These are phyloP conservation scores for Penicillium lividum DNA, from an alignment of 495 filamentous ascomycete genomes.

Conservation along the genomic window DNA sequence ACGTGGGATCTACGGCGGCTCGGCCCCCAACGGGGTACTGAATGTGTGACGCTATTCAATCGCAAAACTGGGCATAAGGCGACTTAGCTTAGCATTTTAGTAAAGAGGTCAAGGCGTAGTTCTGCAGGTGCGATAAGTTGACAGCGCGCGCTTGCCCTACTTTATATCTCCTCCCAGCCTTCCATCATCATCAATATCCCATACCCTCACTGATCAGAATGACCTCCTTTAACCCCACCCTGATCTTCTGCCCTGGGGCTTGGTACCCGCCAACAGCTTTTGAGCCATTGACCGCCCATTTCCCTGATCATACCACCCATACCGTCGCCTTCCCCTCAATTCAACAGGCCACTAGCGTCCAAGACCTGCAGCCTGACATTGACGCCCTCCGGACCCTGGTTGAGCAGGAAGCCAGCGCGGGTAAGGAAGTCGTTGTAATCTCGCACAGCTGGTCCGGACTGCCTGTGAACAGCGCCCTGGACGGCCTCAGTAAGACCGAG, in stretches of 20 bases:
- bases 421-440: slow-evolving; percentile 39
- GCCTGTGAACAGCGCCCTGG: slow-evolving; percentile 49
- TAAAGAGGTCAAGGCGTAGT: no score
- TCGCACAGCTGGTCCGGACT: slow-evolving; percentile 53
- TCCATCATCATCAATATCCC: not conserved
- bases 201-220: slow-evolving; percentile 4
- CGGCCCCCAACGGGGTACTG: no score
- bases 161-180: not conserved
- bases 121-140: not conserved
- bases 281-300: slow-evolving; percentile 26
- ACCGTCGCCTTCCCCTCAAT: slow-evolving; percentile 37
- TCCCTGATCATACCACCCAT: slow-evolving; percentile 25
- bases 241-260: slow-evolving; percentile 39
- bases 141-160: not conserved
- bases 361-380: slow-evolving; percentile 36
- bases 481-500: slow-evolving; percentile 42
- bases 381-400: slow-evolving; percentile 27
- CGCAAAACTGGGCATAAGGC: no score
- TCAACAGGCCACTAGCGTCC: slow-evolving; percentile 25
- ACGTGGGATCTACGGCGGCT: no score
- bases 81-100: no score
- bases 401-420: slow-evolving; percentile 26
- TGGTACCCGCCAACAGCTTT: slow-evolving; percentile 40
- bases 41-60: no score
- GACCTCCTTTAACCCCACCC: slow-evolving; percentile 30